A percentile compares a stretch with the other conserved stretches of the same genome.
These are phyloP conservation scores for Lodderomyces margitis DNA, from an alignment of 1,139 yeast genomes.

Conservation along the genomic window DNA sequence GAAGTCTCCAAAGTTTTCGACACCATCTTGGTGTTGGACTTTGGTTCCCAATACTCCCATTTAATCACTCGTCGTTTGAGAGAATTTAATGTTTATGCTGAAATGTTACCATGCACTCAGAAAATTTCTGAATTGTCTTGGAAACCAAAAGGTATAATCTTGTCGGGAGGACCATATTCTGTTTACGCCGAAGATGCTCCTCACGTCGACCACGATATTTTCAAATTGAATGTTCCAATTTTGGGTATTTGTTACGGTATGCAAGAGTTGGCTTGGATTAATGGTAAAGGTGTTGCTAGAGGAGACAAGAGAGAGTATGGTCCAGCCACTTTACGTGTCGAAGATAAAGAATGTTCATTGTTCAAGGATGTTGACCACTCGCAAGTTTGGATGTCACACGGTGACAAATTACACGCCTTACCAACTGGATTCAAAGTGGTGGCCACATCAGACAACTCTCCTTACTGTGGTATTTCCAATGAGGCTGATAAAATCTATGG, in stretches of 20 bases:
- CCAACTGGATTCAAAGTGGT: constrained; percentile 89
- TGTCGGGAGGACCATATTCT: constrained; percentile 98
- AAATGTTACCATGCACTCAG: constrained; percentile 98
- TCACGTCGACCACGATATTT: constrained; percentile 93
- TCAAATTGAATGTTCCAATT: constrained; percentile 88
- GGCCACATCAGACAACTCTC: constrained; percentile 92
- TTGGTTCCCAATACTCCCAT: constrained; percentile 98
- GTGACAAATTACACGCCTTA: constrained; percentile 88
- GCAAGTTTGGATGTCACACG: constrained; percentile 99
- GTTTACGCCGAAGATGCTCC: constrained; percentile 95
- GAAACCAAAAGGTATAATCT: constrained; percentile 95
- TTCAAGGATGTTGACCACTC: constrained; percentile 90
- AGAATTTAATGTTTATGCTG: constrained; percentile 97
- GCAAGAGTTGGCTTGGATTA: constrained; percentile 99
- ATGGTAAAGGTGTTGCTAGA: constrained; percentile 92
- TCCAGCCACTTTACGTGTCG: constrained; percentile 83
- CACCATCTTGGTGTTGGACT: constrained; percentile 95
- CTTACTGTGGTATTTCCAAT: constrained; percentile 90
- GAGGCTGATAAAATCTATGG: constrained; percentile 77
- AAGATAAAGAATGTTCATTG: constrained; percentile 64
- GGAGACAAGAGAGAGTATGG: constrained; percentile 99
- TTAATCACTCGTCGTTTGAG: constrained; percentile 95
- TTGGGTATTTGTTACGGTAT: constrained; percentile 98
- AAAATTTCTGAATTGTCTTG: constrained; percentile 87
- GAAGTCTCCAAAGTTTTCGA: constrained; percentile 85